Percentiles rank a stretch among this genome's conserved stretches.
Evolutionary conservation across 1,284 basidiomycete genomes (phyloP).

Genomic region (Ustanciosporium gigantosporum): DNA sequence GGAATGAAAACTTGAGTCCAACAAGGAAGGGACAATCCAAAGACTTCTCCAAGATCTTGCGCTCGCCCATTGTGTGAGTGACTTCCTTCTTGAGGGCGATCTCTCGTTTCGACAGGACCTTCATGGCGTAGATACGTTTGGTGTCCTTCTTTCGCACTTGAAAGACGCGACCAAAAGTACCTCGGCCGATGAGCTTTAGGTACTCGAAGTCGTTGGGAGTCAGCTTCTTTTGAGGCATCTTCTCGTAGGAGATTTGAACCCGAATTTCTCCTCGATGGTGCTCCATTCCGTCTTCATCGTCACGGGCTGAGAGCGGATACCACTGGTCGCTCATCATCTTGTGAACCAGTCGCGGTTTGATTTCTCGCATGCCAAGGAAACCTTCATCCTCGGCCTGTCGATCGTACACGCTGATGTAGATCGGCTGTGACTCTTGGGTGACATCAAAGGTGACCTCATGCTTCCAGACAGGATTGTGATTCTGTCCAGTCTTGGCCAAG

Average conservation of each 20-base stretch:
- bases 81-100: constrained; percentile 99
- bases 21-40: constrained; percentile 96
- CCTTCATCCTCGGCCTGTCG: constrained; percentile 78
- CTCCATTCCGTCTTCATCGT: constrained; percentile 40
- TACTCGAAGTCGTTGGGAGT: constrained; percentile 83
- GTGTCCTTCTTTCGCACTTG: constrained; percentile 98
- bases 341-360: constrained; percentile 85
- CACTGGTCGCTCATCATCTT: constrained; percentile 96
- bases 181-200: constrained; percentile 95
- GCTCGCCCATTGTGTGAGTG: constrained; percentile 97
- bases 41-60: constrained; percentile 94
- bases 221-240: constrained; percentile 55
- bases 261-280: constrained; percentile 76
- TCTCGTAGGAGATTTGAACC: constrained; percentile 88
- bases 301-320: constrained; percentile 73
- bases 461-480: constrained; percentile 96
- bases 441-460: constrained; percentile 92
- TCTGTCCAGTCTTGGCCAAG: constrained; percentile 25
- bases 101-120: constrained; percentile 96
- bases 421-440: constrained; percentile 81
- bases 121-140: constrained; percentile 99
- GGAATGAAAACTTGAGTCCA: constrained; percentile 97
- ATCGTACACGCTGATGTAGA: constrained; percentile 92
- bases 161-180: constrained; percentile 96
- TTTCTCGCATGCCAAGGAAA: constrained; percentile 88